Conservation (phyloP, 2,329 filamentous ascomycete species). For the Talaromyces islandicus region DNA sequence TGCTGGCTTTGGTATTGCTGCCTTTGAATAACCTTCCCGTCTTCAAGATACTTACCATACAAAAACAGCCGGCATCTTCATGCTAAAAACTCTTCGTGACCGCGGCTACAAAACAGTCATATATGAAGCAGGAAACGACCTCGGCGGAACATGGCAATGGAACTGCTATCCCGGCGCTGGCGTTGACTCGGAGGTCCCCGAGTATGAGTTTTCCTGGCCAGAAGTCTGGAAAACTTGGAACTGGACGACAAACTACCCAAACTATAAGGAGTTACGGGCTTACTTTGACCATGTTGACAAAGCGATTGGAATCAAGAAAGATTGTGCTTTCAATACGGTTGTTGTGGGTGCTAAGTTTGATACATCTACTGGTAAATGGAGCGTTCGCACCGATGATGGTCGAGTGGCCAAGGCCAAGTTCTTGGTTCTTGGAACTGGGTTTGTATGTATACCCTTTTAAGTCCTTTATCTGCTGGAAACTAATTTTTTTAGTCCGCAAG, state of each 20-base stretch:
- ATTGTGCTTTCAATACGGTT: constrained; percentile 40
- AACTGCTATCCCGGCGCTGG: constrained; percentile 49
- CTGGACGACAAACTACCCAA: constrained; percentile 32
- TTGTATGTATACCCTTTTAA: not conserved
- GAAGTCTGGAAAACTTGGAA: constrained; percentile 42
- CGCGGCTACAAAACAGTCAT: constrained; percentile 42
- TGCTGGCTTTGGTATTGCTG: constrained; percentile 19
- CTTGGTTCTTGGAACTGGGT: constrained; percentile 43
- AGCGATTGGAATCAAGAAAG: constrained; percentile 38
- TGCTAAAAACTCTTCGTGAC: constrained; percentile 45
- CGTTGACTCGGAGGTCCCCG: constrained; percentile 48
- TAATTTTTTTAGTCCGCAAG: constrained; percentile 33
- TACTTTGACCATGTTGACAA: constrained; percentile 46
- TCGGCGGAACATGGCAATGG: constrained; percentile 50
- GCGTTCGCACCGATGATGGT: constrained; percentile 38
- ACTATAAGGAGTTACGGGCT: constrained; percentile 31
- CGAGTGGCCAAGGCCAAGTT: constrained; percentile 34
- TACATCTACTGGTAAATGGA: constrained; percentile 34
- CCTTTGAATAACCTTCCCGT: not conserved
- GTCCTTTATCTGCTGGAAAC: not conserved
- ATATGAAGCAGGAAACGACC: constrained; percentile 46
- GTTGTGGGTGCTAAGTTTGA: constrained; percentile 39
- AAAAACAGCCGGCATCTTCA: constrained; percentile 35
- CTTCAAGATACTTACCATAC: not conserved
- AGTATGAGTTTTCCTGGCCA: constrained; percentile 50